phyloP scores from a whole-genome alignment of 805 yeast genomes.

The Blastobotrys robertii region DNA sequence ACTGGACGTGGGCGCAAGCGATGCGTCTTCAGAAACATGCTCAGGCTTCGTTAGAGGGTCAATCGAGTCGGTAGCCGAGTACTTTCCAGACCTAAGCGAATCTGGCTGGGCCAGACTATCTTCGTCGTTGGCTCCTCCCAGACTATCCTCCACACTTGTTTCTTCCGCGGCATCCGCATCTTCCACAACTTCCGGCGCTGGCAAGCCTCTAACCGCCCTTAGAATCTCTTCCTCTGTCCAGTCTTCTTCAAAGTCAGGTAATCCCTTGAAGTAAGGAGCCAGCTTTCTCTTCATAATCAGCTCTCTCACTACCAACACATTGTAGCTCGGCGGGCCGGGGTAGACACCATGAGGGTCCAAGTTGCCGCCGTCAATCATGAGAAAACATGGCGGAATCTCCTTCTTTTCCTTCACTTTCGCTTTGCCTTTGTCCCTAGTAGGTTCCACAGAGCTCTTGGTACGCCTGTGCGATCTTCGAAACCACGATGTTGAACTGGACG shows the following conservation, averaged over 20 bases:
- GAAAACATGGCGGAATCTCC: too few relatives aligned
- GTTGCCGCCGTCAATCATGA: slow-evolving; percentile 83
- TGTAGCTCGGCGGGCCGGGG: slow-evolving; percentile 63
- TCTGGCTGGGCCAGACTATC: too few relatives aligned
- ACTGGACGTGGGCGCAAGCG: too few relatives aligned
- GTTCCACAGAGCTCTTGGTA: too few relatives aligned
- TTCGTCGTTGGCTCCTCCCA: background rate
- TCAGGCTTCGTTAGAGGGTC: too few relatives aligned
- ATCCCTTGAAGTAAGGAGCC: slow-evolving; percentile 87
- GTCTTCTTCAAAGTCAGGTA: slow-evolving; percentile 62
- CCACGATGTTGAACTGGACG: too few relatives aligned
- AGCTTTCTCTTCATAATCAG: slow-evolving; percentile 59
- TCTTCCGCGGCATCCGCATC: slow-evolving; percentile 4
- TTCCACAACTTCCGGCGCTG: slow-evolving; percentile 12
- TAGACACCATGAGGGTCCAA: slow-evolving; percentile 89
- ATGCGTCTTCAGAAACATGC: too few relatives aligned
- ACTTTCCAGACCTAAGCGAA: too few relatives aligned
- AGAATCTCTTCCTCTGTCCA: slow-evolving; percentile 69
- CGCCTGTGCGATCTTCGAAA: too few relatives aligned
- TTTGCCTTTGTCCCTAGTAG: too few relatives aligned
- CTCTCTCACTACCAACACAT: slow-evolving; percentile 60
- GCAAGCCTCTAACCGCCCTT: slow-evolving; percentile 27
- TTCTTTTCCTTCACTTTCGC: too few relatives aligned
- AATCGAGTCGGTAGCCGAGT: too few relatives aligned
- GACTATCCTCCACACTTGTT: background rate